phyloP scores from a whole-genome alignment of 1,284 basidiomycete genomes.

The Ceratorhiza oryzae-sativae region DNA sequence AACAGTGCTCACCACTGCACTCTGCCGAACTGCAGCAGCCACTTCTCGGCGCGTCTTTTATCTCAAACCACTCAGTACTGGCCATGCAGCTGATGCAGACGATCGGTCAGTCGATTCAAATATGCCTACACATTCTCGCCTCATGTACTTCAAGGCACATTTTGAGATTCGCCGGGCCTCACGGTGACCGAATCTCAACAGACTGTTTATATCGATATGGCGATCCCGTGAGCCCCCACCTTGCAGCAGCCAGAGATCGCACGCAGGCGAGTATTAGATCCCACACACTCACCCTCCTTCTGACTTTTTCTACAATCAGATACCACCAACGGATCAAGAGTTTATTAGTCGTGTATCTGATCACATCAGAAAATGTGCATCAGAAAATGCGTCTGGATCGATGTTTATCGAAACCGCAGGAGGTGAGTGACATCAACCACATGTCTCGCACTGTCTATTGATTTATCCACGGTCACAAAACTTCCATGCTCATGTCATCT shows the following conservation, averaged over 20 bases:
- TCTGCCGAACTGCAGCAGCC: constrained; percentile 75
- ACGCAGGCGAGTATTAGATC: constrained; percentile 57
- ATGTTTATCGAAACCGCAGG: constrained; percentile 96
- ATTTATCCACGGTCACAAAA: background rate
- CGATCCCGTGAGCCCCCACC: constrained; percentile 92
- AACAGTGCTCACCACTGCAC: constrained; percentile 84
- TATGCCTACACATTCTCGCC: background rate
- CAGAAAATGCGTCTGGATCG: constrained; percentile 49
- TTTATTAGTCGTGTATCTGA: constrained; percentile 72
- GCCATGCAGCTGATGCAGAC: constrained; percentile 79
- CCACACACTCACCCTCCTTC: no score
- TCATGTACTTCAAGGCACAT: constrained; percentile 66
- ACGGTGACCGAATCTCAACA: constrained; percentile 57
- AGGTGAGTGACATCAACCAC: constrained; percentile 61
- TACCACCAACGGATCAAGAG: constrained; percentile 59
- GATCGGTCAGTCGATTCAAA: constrained; percentile 64
- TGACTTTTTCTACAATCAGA: constrained; percentile 65
- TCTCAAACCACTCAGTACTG: constrained; percentile 91
- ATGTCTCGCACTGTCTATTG: background rate
- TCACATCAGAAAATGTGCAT: constrained; percentile 56
- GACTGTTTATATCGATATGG: constrained; percentile 84
- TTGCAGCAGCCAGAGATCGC: constrained; percentile 75
- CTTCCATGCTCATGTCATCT: background rate
- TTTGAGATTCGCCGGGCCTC: constrained; percentile 59
- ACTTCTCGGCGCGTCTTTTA: constrained; percentile 65